phyloP scores from a whole-genome alignment of 495 filamentous ascomycete genomes.

The Lasiosphaeria miniovina region DNA sequence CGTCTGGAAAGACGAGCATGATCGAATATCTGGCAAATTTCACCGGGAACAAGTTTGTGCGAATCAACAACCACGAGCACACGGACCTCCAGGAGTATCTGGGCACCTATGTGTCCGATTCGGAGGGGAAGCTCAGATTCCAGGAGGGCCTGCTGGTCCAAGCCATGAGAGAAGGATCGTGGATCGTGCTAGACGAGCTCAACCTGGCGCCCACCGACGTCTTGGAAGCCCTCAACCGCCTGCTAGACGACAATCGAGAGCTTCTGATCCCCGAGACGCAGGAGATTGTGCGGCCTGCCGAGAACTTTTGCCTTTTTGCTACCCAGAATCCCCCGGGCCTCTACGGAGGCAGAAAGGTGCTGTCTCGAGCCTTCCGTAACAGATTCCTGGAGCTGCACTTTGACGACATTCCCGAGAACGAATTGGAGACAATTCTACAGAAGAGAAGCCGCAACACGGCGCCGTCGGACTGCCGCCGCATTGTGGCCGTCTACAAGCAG shows the following conservation, averaged over 20 bases:
- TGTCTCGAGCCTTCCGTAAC: conserved; percentile 94
- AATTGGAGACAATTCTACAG: conserved; percentile 88
- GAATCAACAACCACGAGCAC: conserved; percentile 99
- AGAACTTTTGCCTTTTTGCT: conserved; percentile 98
- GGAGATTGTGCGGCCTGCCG: conserved; percentile 83
- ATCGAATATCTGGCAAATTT: conserved; percentile 95
- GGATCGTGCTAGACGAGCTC: conserved; percentile 97
- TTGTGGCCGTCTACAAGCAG: conserved; percentile 92
- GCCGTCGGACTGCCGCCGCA: conserved; percentile 83
- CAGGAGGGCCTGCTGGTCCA: conserved; percentile 94
- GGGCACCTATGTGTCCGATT: conserved; percentile 84
- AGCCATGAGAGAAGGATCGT: conserved; percentile 87
- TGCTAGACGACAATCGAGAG: conserved; percentile 97
- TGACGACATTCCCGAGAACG: conserved; percentile 94
- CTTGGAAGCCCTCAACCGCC: conserved; percentile 87
- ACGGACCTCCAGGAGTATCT: conserved; percentile 98
- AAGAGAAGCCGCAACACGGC: conserved; percentile 81
- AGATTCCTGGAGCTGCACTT: conserved; percentile 97
- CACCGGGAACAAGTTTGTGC: conserved; percentile 92
- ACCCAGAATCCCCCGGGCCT: conserved; percentile 96
- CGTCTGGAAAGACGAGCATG: conserved; percentile 98
- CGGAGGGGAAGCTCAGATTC: conserved; percentile 79
- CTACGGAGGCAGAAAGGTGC: conserved; percentile 88
- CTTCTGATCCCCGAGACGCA: conserved; percentile 96
- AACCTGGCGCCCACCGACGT: conserved; percentile 97